A percentile compares a stretch with the other conserved stretches of the same genome.
Evolutionary conservation across 2,329 filamentous ascomycete genomes (phyloP).

Genomic region (Verticillium dahliae): DNA sequence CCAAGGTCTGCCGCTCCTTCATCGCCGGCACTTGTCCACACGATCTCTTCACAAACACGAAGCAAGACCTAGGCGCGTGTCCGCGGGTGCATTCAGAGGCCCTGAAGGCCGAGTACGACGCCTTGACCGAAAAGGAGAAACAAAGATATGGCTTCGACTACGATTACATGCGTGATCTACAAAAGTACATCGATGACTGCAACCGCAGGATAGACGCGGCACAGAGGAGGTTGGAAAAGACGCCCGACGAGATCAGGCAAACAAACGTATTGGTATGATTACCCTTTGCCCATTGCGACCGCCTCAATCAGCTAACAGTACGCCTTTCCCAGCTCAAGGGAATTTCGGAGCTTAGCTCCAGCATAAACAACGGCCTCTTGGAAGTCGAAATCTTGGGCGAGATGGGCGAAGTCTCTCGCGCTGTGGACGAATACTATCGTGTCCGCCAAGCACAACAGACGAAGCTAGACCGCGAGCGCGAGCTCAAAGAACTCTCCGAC

Average conservation of each 20-base stretch:
- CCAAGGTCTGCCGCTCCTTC: conserved; percentile 14
- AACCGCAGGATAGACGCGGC: conserved; percentile 88
- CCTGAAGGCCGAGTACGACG: conserved; percentile 83
- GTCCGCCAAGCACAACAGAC: conserved; percentile 72
- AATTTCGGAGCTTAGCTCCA: conserved; percentile 73
- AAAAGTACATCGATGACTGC: conserved; percentile 95
- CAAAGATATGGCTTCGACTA: conserved; percentile 85
- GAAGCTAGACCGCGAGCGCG: conserved; percentile 78
- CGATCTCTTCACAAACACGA: conserved; percentile 99
- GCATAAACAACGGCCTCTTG: conserved; percentile 73
- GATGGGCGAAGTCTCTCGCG: conserved; percentile 70
- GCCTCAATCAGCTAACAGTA: not conserved
- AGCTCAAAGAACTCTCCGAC: conserved; percentile 85
- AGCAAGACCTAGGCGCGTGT: conserved; percentile 90
- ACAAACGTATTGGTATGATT: conserved; percentile 68
- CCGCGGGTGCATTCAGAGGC: conserved; percentile 82
- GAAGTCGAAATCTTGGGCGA: conserved; percentile 85
- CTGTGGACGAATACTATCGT: conserved; percentile 82
- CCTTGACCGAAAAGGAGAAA: conserved; percentile 62
- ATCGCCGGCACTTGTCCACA: conserved; percentile 13
- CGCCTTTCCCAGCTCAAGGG: conserved; percentile 54
- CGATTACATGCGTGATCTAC: conserved; percentile 93
- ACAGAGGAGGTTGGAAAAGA: conserved; percentile 89
- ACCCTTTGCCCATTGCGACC: not conserved
- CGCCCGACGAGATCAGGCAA: conserved; percentile 92